Evolutionary conservation across 2,329 filamentous ascomycete genomes (phyloP).

Genomic region (Colletotrichum shisoi): DNA sequence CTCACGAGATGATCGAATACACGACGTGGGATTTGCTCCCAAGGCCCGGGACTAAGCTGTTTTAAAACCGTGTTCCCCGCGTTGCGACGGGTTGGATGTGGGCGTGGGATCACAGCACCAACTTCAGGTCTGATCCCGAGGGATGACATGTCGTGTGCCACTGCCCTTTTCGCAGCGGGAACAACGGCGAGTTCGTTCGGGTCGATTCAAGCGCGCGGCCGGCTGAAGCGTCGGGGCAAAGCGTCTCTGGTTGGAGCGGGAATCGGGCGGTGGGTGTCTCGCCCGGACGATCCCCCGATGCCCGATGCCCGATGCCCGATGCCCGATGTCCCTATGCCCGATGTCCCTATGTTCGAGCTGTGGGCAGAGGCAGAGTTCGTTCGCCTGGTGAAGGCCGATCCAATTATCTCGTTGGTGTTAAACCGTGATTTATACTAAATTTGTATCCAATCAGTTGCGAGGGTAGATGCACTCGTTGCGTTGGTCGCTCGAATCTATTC

Average conservation of each 20-base stretch:
- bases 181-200: neutral
- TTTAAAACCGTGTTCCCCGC: constrained; percentile 19
- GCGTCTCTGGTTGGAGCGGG: constrained; percentile 7
- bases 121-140: constrained; percentile 10
- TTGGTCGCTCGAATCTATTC: too few relatives aligned
- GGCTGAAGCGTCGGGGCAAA: constrained; percentile 22
- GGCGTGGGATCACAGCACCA: too few relatives aligned
- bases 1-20: constrained; percentile 6
- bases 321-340: constrained; percentile 24
- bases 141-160: constrained; percentile 11
- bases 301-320: constrained; percentile 29
- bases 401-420: too few relatives aligned
- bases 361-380: too few relatives aligned
- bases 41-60: neutral
- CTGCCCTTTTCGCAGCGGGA: neutral
- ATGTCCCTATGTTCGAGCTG: constrained; percentile 23
- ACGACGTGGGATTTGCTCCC: neutral
- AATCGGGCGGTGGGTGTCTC: constrained; percentile 12
- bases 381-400: too few relatives aligned
- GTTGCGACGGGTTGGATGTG: neutral
- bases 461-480: too few relatives aligned
- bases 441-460: too few relatives aligned
- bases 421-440: too few relatives aligned
- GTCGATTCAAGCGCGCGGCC: neutral
- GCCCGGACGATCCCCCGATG: constrained; percentile 31